Base-by-base conservation (phyloP, 768 basidiomycete species). In the Trametopsis cervina region DNA sequence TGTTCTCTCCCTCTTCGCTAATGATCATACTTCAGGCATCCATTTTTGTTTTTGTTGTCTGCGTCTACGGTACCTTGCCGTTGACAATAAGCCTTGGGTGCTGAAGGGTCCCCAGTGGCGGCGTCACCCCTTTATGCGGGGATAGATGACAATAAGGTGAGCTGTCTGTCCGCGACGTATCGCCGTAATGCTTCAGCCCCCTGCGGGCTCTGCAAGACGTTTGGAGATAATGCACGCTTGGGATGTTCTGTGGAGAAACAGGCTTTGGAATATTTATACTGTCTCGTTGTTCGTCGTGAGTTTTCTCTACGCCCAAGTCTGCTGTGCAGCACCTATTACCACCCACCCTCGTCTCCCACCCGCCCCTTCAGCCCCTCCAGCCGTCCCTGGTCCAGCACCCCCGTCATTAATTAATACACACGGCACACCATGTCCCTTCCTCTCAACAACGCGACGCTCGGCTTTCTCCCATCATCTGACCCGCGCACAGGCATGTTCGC, bases 401-500 rank as follows among this genome's bases (percentile, higher is more conserved):
- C 18, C 17, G 10, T 22, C 18, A 20, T 40, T 22, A 22, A 20
- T 40, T 18, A 12, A 13, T 2, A 20, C 3, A 11, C 39, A 4
- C 3, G 10, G 11, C 39, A 40, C 23, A 20, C 39, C 7, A n/a
- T 23, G 15, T 42, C 29, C 15, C 18, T 6, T n/a, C 22, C 22
- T 22, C 6, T 42, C 15, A 15, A 44, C 25, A 47, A 37, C 46
- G 13, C 40, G 38, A 10, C 17, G 23, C 5, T 24, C 38, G 6
- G 11, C 20, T 18, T n/a, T n/a, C 4, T 2, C 17, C n/a, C 40
- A 22, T 10, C 46, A 17, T 18, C 15, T 13, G 25, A 26, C 18
- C 17, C 23, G 44, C 36, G 45, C 51, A 4, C 49, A 42, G 23
- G 27, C 40, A 38, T 55, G 22, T 55, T 54, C 51, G 29, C 53